phyloP scores from a whole-genome alignment of 768 basidiomycete genomes.

The Termitomyces sp. region DNA sequence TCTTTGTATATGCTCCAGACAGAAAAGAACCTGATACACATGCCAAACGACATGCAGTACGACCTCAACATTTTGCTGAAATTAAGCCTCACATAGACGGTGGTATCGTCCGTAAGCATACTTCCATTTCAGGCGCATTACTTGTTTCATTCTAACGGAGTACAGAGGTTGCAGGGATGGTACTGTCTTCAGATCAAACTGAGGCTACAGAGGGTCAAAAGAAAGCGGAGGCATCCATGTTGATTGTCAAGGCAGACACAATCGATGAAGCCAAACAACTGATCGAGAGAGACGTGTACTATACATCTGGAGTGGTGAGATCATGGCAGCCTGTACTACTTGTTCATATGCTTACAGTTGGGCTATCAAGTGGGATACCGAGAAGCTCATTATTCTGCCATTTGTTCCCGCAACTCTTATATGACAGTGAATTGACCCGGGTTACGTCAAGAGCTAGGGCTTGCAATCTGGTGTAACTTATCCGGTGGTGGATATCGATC shows the following conservation, averaged over 20 bases:
- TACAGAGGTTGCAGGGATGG: conserved; percentile 44
- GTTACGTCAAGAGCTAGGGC: not conserved
- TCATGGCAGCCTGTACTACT: not conserved
- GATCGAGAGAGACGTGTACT: conserved; percentile 32
- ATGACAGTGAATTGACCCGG: conserved; percentile 10
- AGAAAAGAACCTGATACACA: conserved; percentile 36
- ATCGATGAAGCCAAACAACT: conserved; percentile 33
- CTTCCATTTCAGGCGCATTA: not conserved
- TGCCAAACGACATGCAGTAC: conserved; percentile 38
- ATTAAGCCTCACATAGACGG: conserved; percentile 30
- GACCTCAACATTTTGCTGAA: conserved; percentile 37
- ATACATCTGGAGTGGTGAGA: conserved; percentile 33
- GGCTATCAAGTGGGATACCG: conserved; percentile 49
- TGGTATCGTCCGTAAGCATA: conserved; percentile 36
- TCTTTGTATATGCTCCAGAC: conserved; percentile 55
- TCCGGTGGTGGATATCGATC: conserved; percentile 7
- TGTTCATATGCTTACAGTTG: not conserved
- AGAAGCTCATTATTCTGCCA: conserved; percentile 47
- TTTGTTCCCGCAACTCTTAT: conserved; percentile 31
- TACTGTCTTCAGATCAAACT: conserved; percentile 40
- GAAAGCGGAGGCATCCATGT: conserved; percentile 45
- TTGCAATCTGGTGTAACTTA: not conserved
- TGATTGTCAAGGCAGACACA: conserved; percentile 48
- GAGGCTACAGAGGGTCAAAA: conserved; percentile 25
- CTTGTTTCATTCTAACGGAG: not conserved